Percentiles rank a stretch among this genome's conserved stretches.
Evolutionary conservation across 202 grass and related monocot species (phyloP).

Genomic region (Dendrocalamus latiflorus): DNA sequence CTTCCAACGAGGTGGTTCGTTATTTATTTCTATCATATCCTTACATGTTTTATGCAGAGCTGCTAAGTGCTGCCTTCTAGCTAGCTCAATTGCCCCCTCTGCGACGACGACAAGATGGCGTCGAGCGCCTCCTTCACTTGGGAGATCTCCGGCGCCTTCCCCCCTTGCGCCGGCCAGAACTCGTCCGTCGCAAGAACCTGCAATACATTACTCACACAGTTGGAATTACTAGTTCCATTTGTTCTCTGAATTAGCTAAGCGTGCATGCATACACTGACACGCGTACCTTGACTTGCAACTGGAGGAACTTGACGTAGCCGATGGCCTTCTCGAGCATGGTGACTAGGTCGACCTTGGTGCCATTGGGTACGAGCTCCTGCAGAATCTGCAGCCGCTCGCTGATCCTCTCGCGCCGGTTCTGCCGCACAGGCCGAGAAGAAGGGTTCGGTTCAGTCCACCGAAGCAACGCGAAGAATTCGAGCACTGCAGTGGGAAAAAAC

Average conservation of each 20-base stretch:
- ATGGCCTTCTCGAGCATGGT: conserved; percentile 96
- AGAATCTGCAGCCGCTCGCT: conserved; percentile 72
- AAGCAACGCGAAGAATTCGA: background rate
- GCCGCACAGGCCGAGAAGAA: background rate
- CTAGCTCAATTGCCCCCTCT: conserved; percentile 20
- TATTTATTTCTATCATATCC: conserved; percentile 8
- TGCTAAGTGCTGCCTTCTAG: background rate
- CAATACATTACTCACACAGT: background rate
- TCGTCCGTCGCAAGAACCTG: conserved; percentile 79
- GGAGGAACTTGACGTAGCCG: conserved; percentile 87
- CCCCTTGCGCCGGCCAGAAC: conserved; percentile 82
- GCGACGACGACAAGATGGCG: conserved; percentile 70
- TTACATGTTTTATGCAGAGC: background rate
- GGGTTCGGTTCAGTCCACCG: background rate
- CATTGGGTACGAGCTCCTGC: conserved; percentile 88
- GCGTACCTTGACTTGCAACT: conserved; percentile 82
- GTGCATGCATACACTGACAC: background rate
- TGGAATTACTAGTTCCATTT: background rate
- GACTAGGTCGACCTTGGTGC: conserved; percentile 84
- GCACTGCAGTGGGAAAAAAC: no score
- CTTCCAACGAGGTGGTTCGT: conserved; percentile 46
- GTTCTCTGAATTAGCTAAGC: background rate
- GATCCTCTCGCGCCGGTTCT: conserved; percentile 83
- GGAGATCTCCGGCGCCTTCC: conserved; percentile 62
- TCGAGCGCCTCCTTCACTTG: conserved; percentile 75